Evolutionary conservation across 2,329 filamentous ascomycete species (phyloP), one percentile per base, ranked within the genome.

Genomic region (Myriangium duriaei): DNA sequence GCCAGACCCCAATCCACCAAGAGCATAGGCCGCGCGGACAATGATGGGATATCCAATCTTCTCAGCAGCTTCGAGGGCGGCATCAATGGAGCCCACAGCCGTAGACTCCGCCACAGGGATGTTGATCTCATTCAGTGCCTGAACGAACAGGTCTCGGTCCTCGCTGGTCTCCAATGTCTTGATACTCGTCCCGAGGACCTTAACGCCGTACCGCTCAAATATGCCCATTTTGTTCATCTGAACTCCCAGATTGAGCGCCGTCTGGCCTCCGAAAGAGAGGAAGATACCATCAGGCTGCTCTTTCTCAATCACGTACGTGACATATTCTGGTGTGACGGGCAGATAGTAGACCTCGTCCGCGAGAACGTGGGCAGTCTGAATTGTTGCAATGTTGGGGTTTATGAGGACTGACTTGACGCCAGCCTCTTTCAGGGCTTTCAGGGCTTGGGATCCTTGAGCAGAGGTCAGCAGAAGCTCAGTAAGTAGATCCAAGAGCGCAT

Each of bases 331-430:
- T 12, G 91, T 98, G 53, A 98, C 87, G 40, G 91, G 91, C 26
- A 96, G 79, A 64, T 95, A 96, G 72, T 96, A 96, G 55, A 96
- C 82, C 67, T 96, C 87, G 58, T 96, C 88, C 55, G 86, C 86
- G 57, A 96, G 81, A 54, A 81, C 79, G 71, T 96, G 88, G 61
- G 92, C 86, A 51, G 88, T 96, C 67, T 96, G 88, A 56, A 96
- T 96, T 42, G 91, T 96, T 43, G 88, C 88, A 59, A 96, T 96
- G 61, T 96, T 96, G 53, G 88, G 88, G 65, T 96, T 96, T 61
- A 96, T 87, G 47, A 96, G 76, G 39, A 96, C 82, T 7, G 88
- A 94, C 49, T 79, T 66, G 43, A 96, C 83, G 44, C 85, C 85
- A 46, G 87, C 88, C 66, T 96, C 88, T 65, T 94, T 96, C 45